These are phyloP conservation scores for Pythium dissotocum DNA, from an alignment of 352 stramenopile species.

Conservation along the genomic window DNA sequence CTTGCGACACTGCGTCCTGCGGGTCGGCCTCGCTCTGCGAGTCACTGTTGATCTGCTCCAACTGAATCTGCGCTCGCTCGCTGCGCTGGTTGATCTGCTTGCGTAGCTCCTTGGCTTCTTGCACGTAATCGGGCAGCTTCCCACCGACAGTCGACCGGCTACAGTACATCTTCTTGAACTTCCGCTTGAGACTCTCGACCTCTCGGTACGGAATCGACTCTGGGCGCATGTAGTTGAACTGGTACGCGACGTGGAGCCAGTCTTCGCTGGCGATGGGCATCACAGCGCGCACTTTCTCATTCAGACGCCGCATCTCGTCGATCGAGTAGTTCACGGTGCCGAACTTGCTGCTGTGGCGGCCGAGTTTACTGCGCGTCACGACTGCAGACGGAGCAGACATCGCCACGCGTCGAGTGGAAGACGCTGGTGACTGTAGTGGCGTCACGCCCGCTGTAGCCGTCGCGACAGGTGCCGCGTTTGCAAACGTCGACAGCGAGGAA, in stretches of 20 bases:
- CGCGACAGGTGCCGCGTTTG: conserved; percentile 18
- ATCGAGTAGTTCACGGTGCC: conserved; percentile 69
- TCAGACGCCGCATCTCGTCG: conserved; percentile 68
- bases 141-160: conserved; percentile 23
- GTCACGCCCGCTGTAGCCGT: background rate
- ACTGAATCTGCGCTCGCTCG: conserved; percentile 37
- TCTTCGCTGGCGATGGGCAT: conserved; percentile 50
- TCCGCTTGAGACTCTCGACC: conserved; percentile 65
- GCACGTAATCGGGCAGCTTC: conserved; percentile 46
- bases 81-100: conserved; percentile 47
- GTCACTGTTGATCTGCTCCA: conserved; percentile 31
- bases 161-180: conserved; percentile 79
- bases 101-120: conserved; percentile 55
- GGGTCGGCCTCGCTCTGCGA: conserved; percentile 37
- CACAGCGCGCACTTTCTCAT: conserved; percentile 56
- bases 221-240: conserved; percentile 66
- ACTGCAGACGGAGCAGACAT: background rate
- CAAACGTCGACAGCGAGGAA: conserved; percentile 14
- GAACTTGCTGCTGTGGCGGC: conserved; percentile 58
- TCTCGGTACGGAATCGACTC: conserved; percentile 64
- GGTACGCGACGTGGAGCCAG: conserved; percentile 65
- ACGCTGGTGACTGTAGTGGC: background rate
- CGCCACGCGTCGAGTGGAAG: background rate
- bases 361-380: conserved; percentile 14
- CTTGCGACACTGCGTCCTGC: background rate